Evolutionary conservation across 192 early-diverging fungal genomes (phyloP), one percentile per base, ranked within the genome.

Genomic region (Haplosporangium gracile): DNA sequence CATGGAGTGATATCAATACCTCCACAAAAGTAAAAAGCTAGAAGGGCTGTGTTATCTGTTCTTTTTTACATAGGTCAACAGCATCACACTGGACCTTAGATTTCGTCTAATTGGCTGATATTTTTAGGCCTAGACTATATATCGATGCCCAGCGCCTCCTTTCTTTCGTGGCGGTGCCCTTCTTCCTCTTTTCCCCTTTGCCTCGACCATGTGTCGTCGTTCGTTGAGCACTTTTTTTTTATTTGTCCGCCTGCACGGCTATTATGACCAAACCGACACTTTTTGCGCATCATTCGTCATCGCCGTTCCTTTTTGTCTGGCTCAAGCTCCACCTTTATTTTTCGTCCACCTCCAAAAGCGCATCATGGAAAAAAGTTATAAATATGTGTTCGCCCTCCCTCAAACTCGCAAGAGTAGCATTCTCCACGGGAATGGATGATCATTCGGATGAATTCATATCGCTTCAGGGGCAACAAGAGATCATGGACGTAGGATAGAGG

Each of bases 41-140:
- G 10, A 0, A 55, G 60, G 75, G 75, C 60, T 76, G 75, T 76
- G 75, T 36, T 34, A 39, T 29, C 16, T 32, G 13, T 63, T 65
- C 26, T 11, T 65, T 26, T 34, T 65, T 65, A 34, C 60, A 65
- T 34, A 65, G 60, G 18, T 32, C 20, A 20, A 49, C 2, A 39
- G 24, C 26, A 53, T 40, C 24, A 29, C 38, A 79, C 38, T 29
- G 77, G 77, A 79, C 77, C 72, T 79, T 79, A 26, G 77, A 55
- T 60, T 49, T 51, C 72, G 11, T 18, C 51, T 60, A 11, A 76
- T 76, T 76, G 75, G 75, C 43, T n/a, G 60, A 32, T 65, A 65
- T 65, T 65, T 13, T 65, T 65, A 65, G 60, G 2, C 2, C 60
- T 60, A 29, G 2, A 65, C 26, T 4, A 65, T 65, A n/a, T n/a